Evolutionary conservation across 805 yeast species (phyloP), one percentile per base, ranked within the genome.

Genomic region (Wickerhamiella vanderwaltii): DNA sequence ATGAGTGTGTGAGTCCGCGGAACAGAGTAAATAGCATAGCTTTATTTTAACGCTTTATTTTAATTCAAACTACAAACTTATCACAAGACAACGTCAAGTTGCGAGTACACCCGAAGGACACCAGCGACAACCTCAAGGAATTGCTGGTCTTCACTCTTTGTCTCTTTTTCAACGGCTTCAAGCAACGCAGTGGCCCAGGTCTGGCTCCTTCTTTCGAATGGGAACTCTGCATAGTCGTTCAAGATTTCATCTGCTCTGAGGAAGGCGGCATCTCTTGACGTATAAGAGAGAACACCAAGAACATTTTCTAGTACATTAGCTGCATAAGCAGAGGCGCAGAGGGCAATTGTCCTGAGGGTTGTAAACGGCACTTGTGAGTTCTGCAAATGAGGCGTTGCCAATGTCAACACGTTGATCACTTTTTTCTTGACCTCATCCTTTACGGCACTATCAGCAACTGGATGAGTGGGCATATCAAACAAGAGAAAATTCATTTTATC

Each of bases 391-490:
- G 94, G 76, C 26, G 79, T 67, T 12, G 50, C 26, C 15, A 51
- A 17, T 6, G 84, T 75, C 51, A 91, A 67, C 38, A 85, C 58
- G 34, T 72, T 69, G 47, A 86, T 65, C 20, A 85, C 74, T 53
- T 96, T 73, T 45, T 75, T 69, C 43, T 77, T 76, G 43, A 91
- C 72, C 43, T 77, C 76, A 51, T 84, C 94, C 62, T 91, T 91
- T 38, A 94, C 77, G 49, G 75, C 66, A 33, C 79, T 71, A 61
- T 91, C 98, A 24, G 87, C 79, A 11, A 91, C 74, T 6, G 98
- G 98, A 62, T 93, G 98, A 6, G 98, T 91, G 23, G 98, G 95
- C 96, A 91, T 91, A 61, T 91, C 98, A 54, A 91, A 91, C 41
- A 91, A 66, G 55, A 91, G 75, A 59, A 91, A 91, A 64, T 85